phyloP scores from a whole-genome alignment of 106 monocot genomes.

The Platanthera guangdongensis region DNA sequence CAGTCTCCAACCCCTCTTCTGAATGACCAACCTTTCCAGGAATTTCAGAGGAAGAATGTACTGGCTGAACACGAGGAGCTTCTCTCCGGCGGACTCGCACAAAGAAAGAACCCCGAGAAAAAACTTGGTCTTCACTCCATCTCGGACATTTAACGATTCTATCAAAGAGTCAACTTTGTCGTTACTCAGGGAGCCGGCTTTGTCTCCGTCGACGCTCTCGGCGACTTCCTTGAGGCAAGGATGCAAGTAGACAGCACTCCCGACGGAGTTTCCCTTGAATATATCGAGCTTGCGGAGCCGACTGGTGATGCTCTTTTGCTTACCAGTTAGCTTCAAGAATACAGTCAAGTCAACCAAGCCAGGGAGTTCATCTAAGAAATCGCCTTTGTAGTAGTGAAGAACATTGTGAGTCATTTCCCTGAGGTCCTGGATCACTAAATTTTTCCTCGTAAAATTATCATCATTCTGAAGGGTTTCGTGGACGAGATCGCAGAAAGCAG shows the following conservation, averaged over 20 bases:
- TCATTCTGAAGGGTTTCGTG: constrained; percentile 62
- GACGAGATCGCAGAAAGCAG: constrained; percentile 58
- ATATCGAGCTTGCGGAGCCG: constrained; percentile 49
- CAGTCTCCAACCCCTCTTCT: constrained; percentile 57
- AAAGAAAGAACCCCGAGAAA: constrained; percentile 59
- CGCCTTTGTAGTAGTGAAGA: constrained; percentile 84
- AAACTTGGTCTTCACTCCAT: constrained; percentile 87
- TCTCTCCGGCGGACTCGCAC: constrained; percentile 60
- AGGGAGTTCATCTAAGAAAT: constrained; percentile 77
- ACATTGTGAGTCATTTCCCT: constrained; percentile 64
- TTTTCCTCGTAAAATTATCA: constrained; percentile 38
- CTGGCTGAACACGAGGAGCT: constrained; percentile 70
- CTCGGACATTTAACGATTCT: constrained; percentile 33
- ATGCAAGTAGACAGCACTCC: constrained; percentile 68
- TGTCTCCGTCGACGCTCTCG: constrained; percentile 37
- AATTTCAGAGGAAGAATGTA: constrained; percentile 89
- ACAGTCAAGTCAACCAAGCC: constrained; percentile 75
- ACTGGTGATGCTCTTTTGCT: constrained; percentile 31
- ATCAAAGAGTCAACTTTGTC: constrained; percentile 34
- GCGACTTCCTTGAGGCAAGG: constrained; percentile 58
- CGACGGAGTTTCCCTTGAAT: constrained; percentile 59
- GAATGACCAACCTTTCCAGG: constrained; percentile 54
- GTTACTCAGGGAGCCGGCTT: constrained; percentile 15
- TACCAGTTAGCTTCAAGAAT: constrained; percentile 39
- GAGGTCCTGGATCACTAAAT: constrained; percentile 57